phyloP scores from a whole-genome alignment of 306 rosid genomes.

The Hippophae tibetana region DNA sequence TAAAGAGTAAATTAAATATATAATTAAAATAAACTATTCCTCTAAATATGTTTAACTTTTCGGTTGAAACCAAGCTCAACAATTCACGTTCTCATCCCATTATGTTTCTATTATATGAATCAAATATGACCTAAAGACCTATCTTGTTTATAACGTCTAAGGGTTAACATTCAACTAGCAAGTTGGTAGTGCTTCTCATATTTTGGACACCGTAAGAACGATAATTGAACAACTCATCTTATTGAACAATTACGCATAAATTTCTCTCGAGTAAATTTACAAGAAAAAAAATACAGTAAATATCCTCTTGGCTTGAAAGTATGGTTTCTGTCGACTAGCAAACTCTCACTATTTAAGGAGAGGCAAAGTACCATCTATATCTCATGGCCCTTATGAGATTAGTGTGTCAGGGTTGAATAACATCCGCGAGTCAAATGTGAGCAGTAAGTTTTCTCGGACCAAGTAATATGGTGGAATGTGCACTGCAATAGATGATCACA shows the following conservation, averaged over 20 bases:
- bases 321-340: neutral
- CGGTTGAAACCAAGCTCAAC: too few species aligned
- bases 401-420: constrained; percentile 1
- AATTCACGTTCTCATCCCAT: too few species aligned
- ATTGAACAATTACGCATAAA: neutral
- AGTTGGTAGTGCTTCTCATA: neutral
- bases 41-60: too few species aligned
- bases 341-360: constrained; percentile 9
- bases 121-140: neutral
- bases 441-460: neutral
- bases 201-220: neutral
- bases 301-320: neutral
- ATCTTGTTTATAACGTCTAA: neutral
- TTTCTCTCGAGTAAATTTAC: neutral
- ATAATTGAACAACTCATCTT: neutral
- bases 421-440: neutral
- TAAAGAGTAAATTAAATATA: too few species aligned
- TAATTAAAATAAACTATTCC: too few species aligned
- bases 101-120: too few species aligned
- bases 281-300: constrained; percentile 9
- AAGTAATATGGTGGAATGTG: constrained; percentile 1
- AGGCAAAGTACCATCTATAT: constrained; percentile 5
- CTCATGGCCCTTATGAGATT: too few species aligned
- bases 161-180: constrained; percentile 1
- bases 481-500: constrained; percentile 15